Percentiles rank a stretch among this genome's conserved stretches.
Conservation (phyloP, 1,284 basidiomycete genomes). For the Apiotrichum brassicae region DNA sequence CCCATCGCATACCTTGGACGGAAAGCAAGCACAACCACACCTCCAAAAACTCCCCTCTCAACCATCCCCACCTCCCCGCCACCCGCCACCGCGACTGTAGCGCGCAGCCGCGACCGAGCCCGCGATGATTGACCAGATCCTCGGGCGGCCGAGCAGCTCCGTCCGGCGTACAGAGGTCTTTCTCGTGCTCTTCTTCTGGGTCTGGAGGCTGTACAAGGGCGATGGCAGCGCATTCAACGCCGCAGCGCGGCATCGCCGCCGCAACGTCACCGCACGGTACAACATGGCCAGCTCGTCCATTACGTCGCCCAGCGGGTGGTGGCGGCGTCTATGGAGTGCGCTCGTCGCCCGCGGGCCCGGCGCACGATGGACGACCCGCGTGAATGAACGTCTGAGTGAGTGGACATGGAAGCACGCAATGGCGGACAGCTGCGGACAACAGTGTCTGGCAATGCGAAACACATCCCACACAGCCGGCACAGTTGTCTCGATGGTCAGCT, state of each 20-base stretch:
- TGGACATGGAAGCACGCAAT: no score
- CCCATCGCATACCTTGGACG: background rate
- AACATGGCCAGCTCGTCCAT: background rate
- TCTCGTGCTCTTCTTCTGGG: conserved; percentile 83
- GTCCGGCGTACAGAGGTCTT: conserved; percentile 74
- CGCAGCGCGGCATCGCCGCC: background rate
- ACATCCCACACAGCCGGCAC: no score
- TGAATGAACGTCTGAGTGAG: conserved; percentile 43
- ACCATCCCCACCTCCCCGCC: background rate
- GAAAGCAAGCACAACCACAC: no score
- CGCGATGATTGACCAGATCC: conserved; percentile 73
- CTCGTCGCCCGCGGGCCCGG: conserved; percentile 29
- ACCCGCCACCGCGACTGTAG: background rate
- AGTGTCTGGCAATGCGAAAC: no score
- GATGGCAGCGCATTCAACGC: conserved; percentile 52
- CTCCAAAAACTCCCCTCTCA: no score
- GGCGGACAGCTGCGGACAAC: no score
- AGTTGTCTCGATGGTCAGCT: no score
- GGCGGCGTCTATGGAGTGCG: conserved; percentile 24
- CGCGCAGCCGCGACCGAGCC: background rate
- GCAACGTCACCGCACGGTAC: background rate
- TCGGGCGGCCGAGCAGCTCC: conserved; percentile 66
- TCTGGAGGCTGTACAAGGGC: conserved; percentile 68
- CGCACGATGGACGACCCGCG: conserved; percentile 33
- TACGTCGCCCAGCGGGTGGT: conserved; percentile 5